phyloP scores from a whole-genome alignment of 2,329 filamentous ascomycete species.

The Xylaria sp. region DNA sequence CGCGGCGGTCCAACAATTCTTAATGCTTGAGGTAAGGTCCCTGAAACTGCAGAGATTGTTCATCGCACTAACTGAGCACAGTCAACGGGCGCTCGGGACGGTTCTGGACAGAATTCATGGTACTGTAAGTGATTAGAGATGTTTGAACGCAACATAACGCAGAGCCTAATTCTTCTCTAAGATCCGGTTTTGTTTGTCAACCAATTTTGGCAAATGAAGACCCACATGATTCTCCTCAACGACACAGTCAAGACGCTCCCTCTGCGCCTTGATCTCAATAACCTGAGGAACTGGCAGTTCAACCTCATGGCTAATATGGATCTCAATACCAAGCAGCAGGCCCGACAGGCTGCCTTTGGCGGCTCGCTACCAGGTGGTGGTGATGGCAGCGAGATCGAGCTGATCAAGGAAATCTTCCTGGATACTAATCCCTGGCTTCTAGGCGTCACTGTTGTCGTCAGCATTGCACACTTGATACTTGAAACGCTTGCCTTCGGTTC shows the following conservation, averaged over 20 bases:
- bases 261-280: constrained; percentile 83
- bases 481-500: constrained; percentile 97
- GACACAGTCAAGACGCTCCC: constrained; percentile 85
- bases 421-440: constrained; percentile 93
- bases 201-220: constrained; percentile 95
- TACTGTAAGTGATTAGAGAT: constrained; percentile 67
- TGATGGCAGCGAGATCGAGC: constrained; percentile 93
- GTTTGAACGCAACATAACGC: not conserved
- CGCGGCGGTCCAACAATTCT: constrained; percentile 78
- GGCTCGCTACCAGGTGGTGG: constrained; percentile 77
- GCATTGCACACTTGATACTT: constrained; percentile 90
- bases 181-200: constrained; percentile 89
- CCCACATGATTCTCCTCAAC: constrained; percentile 91
- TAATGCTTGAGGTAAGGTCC: constrained; percentile 72
- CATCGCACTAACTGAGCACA: constrained; percentile 29
- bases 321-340: constrained; percentile 84
- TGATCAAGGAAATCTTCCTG: constrained; percentile 94
- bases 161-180: constrained; percentile 54
- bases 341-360: constrained; percentile 77
- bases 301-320: constrained; percentile 85
- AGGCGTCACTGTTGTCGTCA: constrained; percentile 83
- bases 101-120: constrained; percentile 87
- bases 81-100: constrained; percentile 81
- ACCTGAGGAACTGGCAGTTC: constrained; percentile 90
- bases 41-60: not conserved